Evolutionary conservation across 345 rosid species (phyloP).

Genomic region (Populus alba): DNA sequence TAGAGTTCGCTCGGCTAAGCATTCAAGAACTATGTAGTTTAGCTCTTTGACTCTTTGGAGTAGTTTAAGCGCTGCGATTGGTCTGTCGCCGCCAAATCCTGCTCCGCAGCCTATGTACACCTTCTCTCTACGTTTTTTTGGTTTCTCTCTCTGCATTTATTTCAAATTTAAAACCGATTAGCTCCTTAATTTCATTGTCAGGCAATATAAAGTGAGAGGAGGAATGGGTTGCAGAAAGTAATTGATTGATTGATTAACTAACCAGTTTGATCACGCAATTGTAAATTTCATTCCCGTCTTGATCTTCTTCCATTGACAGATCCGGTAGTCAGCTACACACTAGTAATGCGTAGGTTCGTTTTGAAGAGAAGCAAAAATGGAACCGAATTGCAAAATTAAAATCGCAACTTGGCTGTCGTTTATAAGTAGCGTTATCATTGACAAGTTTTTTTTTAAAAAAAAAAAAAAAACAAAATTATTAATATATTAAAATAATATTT

Average conservation of each 20-base stretch:
- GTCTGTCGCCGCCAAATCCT: slow-evolving; percentile 88
- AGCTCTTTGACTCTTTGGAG: slow-evolving; percentile 63
- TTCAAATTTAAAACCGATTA: neutral
- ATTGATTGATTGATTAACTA: neutral
- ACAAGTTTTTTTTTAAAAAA: too few species aligned
- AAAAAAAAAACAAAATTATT: too few species aligned
- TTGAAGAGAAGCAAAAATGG: too few species aligned
- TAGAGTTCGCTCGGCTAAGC: slow-evolving; percentile 88
- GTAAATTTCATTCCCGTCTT: slow-evolving; percentile 20
- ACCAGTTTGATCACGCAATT: slow-evolving; percentile 50
- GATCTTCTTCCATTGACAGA: slow-evolving; percentile 32
- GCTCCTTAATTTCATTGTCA: neutral
- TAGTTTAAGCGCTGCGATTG: slow-evolving; percentile 71
- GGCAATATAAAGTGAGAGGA: neutral
- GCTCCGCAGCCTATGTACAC: slow-evolving; percentile 92
- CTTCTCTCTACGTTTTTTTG: slow-evolving; percentile 53
- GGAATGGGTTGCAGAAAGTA: neutral
- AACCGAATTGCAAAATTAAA: too few species aligned
- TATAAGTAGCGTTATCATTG: too few species aligned
- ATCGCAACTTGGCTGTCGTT: too few species aligned
- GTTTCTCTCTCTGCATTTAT: slow-evolving; percentile 57
- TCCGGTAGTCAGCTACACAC: too few species aligned
- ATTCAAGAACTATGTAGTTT: slow-evolving; percentile 83
- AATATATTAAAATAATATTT: too few species aligned
- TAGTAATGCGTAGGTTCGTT: too few species aligned